These are phyloP conservation scores for Rhizoclosmatium globosum DNA, from an alignment of 192 early-diverging fungal species.

Conservation along the genomic window DNA sequence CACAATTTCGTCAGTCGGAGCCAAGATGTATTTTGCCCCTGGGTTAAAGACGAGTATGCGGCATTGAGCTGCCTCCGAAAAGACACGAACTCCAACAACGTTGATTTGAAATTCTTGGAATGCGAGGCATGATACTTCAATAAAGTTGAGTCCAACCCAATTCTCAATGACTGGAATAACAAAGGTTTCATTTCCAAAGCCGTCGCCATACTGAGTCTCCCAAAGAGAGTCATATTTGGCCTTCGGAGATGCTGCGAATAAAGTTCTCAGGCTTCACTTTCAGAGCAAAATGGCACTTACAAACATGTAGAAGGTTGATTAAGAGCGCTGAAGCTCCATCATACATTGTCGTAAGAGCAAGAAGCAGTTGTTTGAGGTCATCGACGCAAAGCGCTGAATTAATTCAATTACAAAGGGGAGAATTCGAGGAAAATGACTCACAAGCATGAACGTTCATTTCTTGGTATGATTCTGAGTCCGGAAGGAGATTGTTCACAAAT, in stretches of 20 bases:
- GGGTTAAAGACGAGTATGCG: constrained; percentile 56
- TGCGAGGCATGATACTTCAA: constrained; percentile 61
- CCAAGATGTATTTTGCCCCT: constrained; percentile 57
- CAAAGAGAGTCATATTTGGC: constrained; percentile 64
- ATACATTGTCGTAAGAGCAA: constrained; percentile 40
- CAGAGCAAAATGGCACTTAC: not conserved
- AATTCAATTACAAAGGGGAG: not conserved
- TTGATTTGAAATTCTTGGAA: constrained; percentile 52
- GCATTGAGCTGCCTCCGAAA: not conserved
- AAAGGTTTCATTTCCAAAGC: constrained; percentile 73
- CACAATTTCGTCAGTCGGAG: constrained; percentile 54
- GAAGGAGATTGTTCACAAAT: constrained; percentile 68
- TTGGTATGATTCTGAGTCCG: constrained; percentile 67
- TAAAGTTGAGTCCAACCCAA: constrained; percentile 67
- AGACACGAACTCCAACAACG: constrained; percentile 41
- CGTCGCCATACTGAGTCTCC: constrained; percentile 76
- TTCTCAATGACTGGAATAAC: constrained; percentile 53
- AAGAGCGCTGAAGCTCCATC: constrained; percentile 64
- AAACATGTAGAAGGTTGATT: constrained; percentile 68
- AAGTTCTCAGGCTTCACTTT: not conserved
- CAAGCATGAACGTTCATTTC: constrained; percentile 61
- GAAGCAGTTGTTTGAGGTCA: constrained; percentile 50
- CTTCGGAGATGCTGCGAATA: constrained; percentile 52
- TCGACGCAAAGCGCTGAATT: constrained; percentile 45
- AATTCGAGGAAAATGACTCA: constrained; percentile 18